A percentile compares a stretch with the other conserved stretches of the same genome.
Evolutionary conservation across 192 early-diverging fungal genomes (phyloP).

Genomic region (Entomortierella lignicola): DNA sequence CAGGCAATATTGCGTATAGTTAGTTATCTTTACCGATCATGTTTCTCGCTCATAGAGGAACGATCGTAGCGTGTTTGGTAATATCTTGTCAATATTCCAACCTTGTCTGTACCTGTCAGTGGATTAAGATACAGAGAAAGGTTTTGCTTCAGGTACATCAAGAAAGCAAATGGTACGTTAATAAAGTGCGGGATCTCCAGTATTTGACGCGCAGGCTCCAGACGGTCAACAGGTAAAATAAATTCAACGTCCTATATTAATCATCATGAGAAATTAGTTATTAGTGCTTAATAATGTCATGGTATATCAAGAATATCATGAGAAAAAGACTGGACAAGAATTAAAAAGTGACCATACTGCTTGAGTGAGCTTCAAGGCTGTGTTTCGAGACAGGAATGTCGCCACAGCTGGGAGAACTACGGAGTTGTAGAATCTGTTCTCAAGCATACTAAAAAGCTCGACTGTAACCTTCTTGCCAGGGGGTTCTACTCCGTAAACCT

Average conservation of each 20-base stretch:
- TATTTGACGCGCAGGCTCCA: slow-evolving; percentile 47
- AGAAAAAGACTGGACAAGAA: neutral
- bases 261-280: neutral
- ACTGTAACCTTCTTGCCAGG: slow-evolving; percentile 64
- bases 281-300: neutral
- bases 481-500: slow-evolving; percentile 79
- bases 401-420: slow-evolving; percentile 72
- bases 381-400: slow-evolving; percentile 76
- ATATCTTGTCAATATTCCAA: slow-evolving; percentile 49
- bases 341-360: slow-evolving; percentile 55
- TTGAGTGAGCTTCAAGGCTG: slow-evolving; percentile 69
- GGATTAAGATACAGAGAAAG: slow-evolving; percentile 56
- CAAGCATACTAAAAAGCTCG: slow-evolving; percentile 73
- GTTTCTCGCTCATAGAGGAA: slow-evolving; percentile 11
- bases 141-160: slow-evolving; percentile 75
- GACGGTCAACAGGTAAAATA: slow-evolving; percentile 72
- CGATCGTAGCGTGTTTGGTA: slow-evolving; percentile 55
- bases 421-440: slow-evolving; percentile 68
- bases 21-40: slow-evolving; percentile 24
- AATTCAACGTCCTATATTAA: slow-evolving; percentile 78
- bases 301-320: neutral
- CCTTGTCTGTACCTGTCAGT: slow-evolving; percentile 57
- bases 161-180: slow-evolving; percentile 67
- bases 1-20: too few species aligned
- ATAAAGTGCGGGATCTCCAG: slow-evolving; percentile 67